Base-by-base conservation (phyloP, 257 asterid genomes). In the Leptodermis oblonga region DNA sequence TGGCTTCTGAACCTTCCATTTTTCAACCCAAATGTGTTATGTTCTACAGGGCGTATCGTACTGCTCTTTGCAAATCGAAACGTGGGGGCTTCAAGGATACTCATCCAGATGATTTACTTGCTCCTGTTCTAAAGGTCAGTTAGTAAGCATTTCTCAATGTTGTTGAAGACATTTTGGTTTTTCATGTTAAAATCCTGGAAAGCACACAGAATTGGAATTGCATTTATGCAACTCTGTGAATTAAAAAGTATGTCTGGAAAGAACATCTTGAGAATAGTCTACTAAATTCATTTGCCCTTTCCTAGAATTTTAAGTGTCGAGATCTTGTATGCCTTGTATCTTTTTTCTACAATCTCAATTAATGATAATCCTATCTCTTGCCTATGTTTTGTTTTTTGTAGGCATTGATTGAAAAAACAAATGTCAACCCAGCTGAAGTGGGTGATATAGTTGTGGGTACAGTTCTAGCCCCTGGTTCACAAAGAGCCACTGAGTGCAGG, bases 361-460 rank as follows among this genome's bases (percentile, higher is more conserved):
- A 31, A 33, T 10, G 23, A 18, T 28, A 37, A 45, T 30, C 18
- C 0, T 52, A 18, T 51, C 36, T 56, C 30, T 6, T 23, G 31
- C 53, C 2, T 67, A 51, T 18, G 10, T 37, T 65, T 42, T 26
- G 23, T 37, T 39, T 55, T 33, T 70, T 73, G 73, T 78, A 92
- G 97, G 98, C 90, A 23, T 37, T 92, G 83, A 72, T 90, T 31
- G 96, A 88, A 48, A 85, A 73, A 85, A 88, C 96, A 20, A 83
- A 83, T 39, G 31, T 92, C 54, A 86, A 86, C 70, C 97, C 97
- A 12, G 79, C 73, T 10, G 97, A 90, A 74, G 97, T 92, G 68
- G 98, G 97, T 45, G 98, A 92, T 72, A 90, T 92, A 76, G 90
- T 92, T 52, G 98, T 90, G 20, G 98, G 97, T 37, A 86, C 96